These are phyloP conservation scores for Hypomontagnella submonticulosa DNA, from an alignment of 495 filamentous ascomycete species.

Conservation along the genomic window DNA sequence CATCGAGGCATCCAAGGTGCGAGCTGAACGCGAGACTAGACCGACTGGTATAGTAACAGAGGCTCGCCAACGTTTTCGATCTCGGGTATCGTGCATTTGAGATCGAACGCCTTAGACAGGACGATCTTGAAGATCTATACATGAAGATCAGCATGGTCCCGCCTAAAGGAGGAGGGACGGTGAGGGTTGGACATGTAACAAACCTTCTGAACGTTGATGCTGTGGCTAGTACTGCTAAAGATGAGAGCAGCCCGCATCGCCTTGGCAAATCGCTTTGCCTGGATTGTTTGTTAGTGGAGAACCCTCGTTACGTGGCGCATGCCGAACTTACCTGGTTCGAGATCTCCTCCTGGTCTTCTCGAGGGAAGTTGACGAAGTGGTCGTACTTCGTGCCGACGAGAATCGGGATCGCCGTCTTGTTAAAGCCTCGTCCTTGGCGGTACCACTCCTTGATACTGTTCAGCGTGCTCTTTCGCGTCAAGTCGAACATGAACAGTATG, in stretches of 20 bases:
- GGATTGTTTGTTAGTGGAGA: slow-evolving; percentile 28
- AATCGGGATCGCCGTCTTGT: slow-evolving; percentile 99
- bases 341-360: slow-evolving; percentile 98
- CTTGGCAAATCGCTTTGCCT: slow-evolving; percentile 96
- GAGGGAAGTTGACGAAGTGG: slow-evolving; percentile 97
- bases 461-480: slow-evolving; percentile 96
- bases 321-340: slow-evolving; percentile 78
- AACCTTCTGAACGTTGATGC: slow-evolving; percentile 99
- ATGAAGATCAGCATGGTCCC: slow-evolving; percentile 28
- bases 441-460: slow-evolving; percentile 99
- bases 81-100: slow-evolving; percentile 98
- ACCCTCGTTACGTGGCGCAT: background rate
- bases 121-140: slow-evolving; percentile 98
- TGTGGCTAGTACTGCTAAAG: slow-evolving; percentile 98
- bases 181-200: slow-evolving; percentile 10
- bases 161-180: slow-evolving; percentile 1
- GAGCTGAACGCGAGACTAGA: slow-evolving; percentile 51
- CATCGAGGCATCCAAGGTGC: slow-evolving; percentile 13
- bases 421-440: slow-evolving; percentile 95
- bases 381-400: slow-evolving; percentile 98
- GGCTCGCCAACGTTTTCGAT: slow-evolving; percentile 98
- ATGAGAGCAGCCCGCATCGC: slow-evolving; percentile 98
- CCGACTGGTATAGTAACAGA: slow-evolving; percentile 90
- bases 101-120: slow-evolving; percentile 95
- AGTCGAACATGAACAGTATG: slow-evolving; percentile 99